phyloP scores from a whole-genome alignment of 345 rosid species.

The Lepidium sativum region DNA sequence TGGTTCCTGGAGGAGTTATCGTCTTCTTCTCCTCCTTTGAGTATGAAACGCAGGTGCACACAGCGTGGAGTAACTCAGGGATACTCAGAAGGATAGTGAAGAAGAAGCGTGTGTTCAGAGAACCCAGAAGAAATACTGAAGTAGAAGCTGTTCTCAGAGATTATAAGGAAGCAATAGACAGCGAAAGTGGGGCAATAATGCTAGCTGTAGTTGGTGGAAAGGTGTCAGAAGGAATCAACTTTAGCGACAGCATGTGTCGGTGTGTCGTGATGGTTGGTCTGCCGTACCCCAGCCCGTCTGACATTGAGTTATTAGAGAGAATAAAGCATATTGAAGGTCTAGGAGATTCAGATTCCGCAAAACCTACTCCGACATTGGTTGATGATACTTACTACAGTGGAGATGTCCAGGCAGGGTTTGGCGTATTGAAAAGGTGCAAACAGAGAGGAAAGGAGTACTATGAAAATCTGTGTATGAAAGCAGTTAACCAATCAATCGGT shows the following conservation, averaged over 20 bases:
- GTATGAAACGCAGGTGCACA: constrained; percentile 65
- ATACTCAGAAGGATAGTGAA: constrained; percentile 68
- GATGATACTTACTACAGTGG: constrained; percentile 41
- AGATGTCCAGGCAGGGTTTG: constrained; percentile 56
- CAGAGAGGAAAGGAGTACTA: constrained; percentile 82
- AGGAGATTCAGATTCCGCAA: constrained; percentile 39
- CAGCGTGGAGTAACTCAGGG: constrained; percentile 70
- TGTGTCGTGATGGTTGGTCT: constrained; percentile 96
- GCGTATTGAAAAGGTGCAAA: constrained; percentile 62
- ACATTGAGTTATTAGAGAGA: constrained; percentile 80
- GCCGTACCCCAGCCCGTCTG: constrained; percentile 83
- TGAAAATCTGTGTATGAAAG: constrained; percentile 96
- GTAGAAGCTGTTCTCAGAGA: constrained; percentile 69
- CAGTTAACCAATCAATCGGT: constrained; percentile 95
- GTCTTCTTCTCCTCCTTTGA: constrained; percentile 95
- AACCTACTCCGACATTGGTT: constrained; percentile 20
- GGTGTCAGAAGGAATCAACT: constrained; percentile 97
- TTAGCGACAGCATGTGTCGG: constrained; percentile 93
- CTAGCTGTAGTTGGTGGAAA: constrained; percentile 94
- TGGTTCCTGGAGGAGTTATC: constrained; percentile 84
- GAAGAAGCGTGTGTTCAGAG: constrained; percentile 73
- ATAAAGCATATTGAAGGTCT: constrained; percentile 75
- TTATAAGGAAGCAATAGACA: constrained; percentile 66
- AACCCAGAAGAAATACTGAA: constrained; percentile 63
- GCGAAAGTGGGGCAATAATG: constrained; percentile 64